Evolutionary conservation across 2,329 filamentous ascomycete genomes (phyloP).

Genomic region (Geosmithia putterillii): DNA sequence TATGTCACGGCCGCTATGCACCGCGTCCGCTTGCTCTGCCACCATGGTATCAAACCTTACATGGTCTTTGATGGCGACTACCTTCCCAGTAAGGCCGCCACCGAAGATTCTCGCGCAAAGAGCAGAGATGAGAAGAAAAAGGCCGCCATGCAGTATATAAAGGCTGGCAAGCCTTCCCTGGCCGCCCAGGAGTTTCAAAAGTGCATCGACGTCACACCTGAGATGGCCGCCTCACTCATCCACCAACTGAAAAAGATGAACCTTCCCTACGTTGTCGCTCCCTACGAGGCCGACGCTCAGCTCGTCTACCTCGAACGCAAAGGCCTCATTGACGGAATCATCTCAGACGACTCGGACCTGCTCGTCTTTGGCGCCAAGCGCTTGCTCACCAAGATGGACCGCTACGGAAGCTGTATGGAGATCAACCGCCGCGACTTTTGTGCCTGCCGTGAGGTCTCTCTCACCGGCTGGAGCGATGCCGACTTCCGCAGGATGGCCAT

Average conservation of each 20-base stretch:
- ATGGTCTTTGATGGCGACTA: constrained; percentile 94
- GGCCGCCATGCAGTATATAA: constrained; percentile 65
- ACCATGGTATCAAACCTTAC: constrained; percentile 90
- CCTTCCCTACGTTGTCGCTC: constrained; percentile 83
- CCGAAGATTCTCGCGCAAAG: constrained; percentile 66
- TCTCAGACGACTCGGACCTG: constrained; percentile 94
- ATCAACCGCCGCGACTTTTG: constrained; percentile 84
- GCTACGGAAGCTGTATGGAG: constrained; percentile 86
- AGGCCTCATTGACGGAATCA: constrained; percentile 72
- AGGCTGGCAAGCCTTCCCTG: constrained; percentile 67
- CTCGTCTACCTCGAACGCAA: constrained; percentile 84
- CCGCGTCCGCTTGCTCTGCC: constrained; percentile 83
- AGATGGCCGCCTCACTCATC: constrained; percentile 87
- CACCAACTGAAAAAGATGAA: constrained; percentile 75
- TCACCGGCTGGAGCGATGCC: constrained; percentile 83
- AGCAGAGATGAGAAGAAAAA: constrained; percentile 66
- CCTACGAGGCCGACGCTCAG: constrained; percentile 96
- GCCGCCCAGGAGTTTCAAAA: constrained; percentile 86
- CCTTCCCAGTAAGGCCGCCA: constrained; percentile 83
- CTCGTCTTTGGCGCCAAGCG: constrained; percentile 89
- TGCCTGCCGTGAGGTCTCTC: constrained; percentile 72
- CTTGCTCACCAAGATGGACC: constrained; percentile 85
- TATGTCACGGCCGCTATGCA: constrained; percentile 85
- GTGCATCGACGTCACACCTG: constrained; percentile 86
- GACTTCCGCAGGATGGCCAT: constrained; percentile 96